A percentile compares a stretch with the other conserved stretches of the same genome.
Conservation (phyloP, 106 monocot genomes). For the Dactylorhiza incarnata region DNA sequence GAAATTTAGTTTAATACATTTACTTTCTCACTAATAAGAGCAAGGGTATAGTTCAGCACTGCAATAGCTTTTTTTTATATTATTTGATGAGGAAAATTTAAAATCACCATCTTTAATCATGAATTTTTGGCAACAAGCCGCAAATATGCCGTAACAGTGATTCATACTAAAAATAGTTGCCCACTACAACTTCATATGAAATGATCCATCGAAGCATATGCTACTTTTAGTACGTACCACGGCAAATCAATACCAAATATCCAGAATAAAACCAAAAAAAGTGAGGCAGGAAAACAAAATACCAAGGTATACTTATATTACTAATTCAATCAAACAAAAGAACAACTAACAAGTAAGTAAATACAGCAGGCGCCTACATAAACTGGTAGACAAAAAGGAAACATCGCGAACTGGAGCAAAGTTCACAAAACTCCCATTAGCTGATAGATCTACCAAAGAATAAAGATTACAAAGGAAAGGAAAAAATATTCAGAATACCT, state of each 20-base stretch:
- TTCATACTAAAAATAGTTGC: no score
- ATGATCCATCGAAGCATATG: no score
- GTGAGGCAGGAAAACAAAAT: not conserved
- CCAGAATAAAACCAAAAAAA: not conserved
- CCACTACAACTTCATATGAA: no score
- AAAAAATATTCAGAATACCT: conserved; percentile 4
- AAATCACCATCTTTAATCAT: no score
- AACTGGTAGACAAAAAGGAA: not conserved
- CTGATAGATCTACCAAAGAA: not conserved
- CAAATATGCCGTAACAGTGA: no score
- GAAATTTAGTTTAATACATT: no score
- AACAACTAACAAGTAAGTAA: not conserved
- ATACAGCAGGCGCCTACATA: not conserved
- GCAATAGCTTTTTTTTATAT: no score
- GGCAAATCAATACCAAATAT: not conserved
- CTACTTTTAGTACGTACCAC: no score
- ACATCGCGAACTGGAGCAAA: not conserved
- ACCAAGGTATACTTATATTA: not conserved
- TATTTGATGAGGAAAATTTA: no score
- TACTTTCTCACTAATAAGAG: no score
- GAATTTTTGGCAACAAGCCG: no score
- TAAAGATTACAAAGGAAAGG: not conserved
- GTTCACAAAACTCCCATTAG: not conserved
- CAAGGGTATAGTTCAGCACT: no score
- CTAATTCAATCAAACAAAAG: not conserved